phyloP scores from a whole-genome alignment of 164 flowering plant species.

The Litsea cubeba region DNA sequence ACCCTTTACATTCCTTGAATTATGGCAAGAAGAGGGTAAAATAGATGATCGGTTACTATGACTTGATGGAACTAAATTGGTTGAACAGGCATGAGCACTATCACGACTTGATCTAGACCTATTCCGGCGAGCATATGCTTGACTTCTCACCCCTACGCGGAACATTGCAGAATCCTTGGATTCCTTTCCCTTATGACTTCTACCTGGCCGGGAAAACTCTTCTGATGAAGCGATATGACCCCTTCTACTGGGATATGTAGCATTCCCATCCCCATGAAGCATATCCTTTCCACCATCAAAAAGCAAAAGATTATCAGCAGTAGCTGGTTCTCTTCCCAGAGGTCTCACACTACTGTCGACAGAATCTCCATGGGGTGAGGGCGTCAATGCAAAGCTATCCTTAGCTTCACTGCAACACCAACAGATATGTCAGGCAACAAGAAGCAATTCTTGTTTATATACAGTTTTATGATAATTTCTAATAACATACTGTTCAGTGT shows the following conservation, averaged over 20 bases:
- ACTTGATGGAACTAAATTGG: constrained; percentile 38
- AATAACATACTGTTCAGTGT: constrained; percentile 55
- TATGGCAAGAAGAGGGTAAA: constrained; percentile 32
- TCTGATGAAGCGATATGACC: constrained; percentile 44
- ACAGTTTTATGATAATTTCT: constrained; percentile 37
- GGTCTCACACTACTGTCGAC: constrained; percentile 82
- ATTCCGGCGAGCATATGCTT: constrained; percentile 77
- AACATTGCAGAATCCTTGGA: constrained; percentile 62
- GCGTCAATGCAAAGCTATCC: constrained; percentile 75
- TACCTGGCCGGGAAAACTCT: constrained; percentile 54
- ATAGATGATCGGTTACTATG: constrained; percentile 45
- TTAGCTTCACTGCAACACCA: constrained; percentile 73
- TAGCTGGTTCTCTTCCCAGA: constrained; percentile 62
- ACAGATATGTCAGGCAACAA: constrained; percentile 8
- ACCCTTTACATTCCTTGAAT: constrained; percentile 48
- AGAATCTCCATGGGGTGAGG: constrained; percentile 93
- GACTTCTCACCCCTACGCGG: constrained; percentile 40
- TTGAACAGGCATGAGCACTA: constrained; percentile 27
- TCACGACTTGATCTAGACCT: constrained; percentile 73
- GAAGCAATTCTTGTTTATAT: not conserved
- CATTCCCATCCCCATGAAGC: constrained; percentile 42
- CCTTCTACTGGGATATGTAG: constrained; percentile 34
- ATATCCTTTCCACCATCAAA: constrained; percentile 71
- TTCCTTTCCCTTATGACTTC: constrained; percentile 51
- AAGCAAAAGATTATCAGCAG: constrained; percentile 82